These are phyloP conservation scores for Pseudocercospora fuligena DNA, from an alignment of 2,329 filamentous ascomycete genomes.

Conservation along the genomic window DNA sequence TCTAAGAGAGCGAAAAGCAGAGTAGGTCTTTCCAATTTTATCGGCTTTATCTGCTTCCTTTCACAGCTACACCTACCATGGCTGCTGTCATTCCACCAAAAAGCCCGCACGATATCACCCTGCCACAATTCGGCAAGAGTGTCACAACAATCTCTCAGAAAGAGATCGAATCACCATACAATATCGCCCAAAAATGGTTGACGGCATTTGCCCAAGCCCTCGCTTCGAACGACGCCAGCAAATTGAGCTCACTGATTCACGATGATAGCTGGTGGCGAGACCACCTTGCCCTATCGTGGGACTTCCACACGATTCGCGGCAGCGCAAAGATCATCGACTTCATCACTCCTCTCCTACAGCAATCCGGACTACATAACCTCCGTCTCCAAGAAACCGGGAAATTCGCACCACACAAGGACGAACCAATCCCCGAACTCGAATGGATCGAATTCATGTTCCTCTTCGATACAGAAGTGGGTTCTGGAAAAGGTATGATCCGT, in stretches of 20 bases:
- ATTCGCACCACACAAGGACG: conserved; percentile 49
- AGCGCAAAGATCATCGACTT: conserved; percentile 48
- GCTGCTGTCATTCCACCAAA: background rate
- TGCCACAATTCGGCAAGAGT: conserved; percentile 35
- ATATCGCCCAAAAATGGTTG: conserved; percentile 40
- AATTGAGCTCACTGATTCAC: conserved; percentile 45
- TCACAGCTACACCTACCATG: background rate
- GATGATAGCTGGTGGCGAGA: conserved; percentile 63
- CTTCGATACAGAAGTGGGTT: conserved; percentile 59
- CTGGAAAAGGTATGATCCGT: conserved; percentile 61
- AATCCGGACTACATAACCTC: conserved; percentile 46
- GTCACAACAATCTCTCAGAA: conserved; percentile 23
- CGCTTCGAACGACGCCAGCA: conserved; percentile 25
- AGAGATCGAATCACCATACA: conserved; percentile 23
- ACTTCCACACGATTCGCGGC: conserved; percentile 58
- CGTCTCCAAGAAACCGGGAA: conserved; percentile 48
- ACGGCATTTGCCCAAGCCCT: conserved; percentile 35
- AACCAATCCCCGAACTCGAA: conserved; percentile 58
- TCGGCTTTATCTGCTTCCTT: background rate
- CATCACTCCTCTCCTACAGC: conserved; percentile 42
- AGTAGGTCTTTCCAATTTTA: background rate
- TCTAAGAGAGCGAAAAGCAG: background rate
- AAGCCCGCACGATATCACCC: conserved; percentile 35
- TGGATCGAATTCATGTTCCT: conserved; percentile 64
- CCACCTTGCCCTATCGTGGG: conserved; percentile 62